Evolutionary conservation across 2,329 filamentous ascomycete species (phyloP).

Genomic region (Fusarium luffae): DNA sequence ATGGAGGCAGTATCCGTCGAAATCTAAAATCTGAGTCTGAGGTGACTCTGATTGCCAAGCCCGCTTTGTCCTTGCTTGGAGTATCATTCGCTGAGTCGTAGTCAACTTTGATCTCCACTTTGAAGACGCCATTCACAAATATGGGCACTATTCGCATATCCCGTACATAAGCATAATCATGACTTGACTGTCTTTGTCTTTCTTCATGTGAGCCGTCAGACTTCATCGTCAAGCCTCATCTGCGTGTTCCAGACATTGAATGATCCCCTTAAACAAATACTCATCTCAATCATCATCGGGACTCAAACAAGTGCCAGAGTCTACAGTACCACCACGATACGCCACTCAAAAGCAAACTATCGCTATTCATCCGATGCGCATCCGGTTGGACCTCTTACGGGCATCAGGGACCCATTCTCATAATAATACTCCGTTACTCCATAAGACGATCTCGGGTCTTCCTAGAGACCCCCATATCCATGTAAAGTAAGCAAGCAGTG

Average conservation of each 20-base stretch:
- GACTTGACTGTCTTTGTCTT: background rate
- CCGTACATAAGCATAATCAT: conserved; percentile 21
- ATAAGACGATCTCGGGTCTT: conserved; percentile 41
- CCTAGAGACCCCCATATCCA: conserved; percentile 22
- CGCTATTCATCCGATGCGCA: conserved; percentile 19
- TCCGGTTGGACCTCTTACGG: conserved; percentile 21
- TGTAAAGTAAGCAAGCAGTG: background rate
- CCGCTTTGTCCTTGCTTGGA: conserved; percentile 6
- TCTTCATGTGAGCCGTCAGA: conserved; percentile 28
- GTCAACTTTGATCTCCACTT: conserved; percentile 19
- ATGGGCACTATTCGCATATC: conserved; percentile 33
- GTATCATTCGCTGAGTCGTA: conserved; percentile 17
- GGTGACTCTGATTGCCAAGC: conserved; percentile 18
- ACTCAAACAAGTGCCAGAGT: conserved; percentile 17
- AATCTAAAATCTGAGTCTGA: conserved; percentile 18
- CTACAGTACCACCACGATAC: background rate
- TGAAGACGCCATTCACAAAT: conserved; percentile 34
- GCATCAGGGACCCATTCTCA: conserved; percentile 24
- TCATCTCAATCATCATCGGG: conserved; percentile 23
- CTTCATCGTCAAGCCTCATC: conserved; percentile 30
- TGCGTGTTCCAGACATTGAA: conserved; percentile 22
- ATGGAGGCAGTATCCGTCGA: background rate
- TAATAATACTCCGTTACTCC: conserved; percentile 6
- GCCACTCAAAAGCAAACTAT: conserved; percentile 8
- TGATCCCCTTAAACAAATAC: conserved; percentile 22